phyloP scores from a whole-genome alignment of 1,139 yeast species.

The Magnusiomyces paraingens region DNA sequence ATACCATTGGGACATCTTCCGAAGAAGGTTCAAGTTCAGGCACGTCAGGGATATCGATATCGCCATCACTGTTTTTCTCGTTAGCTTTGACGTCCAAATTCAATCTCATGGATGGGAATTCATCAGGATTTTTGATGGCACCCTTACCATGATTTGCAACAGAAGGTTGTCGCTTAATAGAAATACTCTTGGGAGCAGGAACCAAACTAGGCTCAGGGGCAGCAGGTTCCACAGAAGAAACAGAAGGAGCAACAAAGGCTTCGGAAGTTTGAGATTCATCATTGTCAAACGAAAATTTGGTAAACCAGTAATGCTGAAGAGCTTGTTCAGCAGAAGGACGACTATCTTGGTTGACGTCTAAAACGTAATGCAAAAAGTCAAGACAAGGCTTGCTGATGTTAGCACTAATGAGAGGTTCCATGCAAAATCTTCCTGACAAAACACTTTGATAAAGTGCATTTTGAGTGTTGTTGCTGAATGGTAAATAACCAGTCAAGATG shows the following conservation, averaged over 20 bases:
- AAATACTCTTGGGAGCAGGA: background rate
- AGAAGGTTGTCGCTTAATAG: conserved; percentile 4
- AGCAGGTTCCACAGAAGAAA: background rate
- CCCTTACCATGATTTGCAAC: background rate
- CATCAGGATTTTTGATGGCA: conserved; percentile 7
- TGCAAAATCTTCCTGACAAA: conserved; percentile 70
- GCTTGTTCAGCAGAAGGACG: conserved; percentile 72
- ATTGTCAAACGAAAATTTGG: background rate
- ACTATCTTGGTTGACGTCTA: conserved; percentile 66
- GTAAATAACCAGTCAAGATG: conserved; percentile 81
- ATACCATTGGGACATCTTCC: conserved; percentile 1
- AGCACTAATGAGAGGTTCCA: conserved; percentile 64
- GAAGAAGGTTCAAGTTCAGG: conserved; percentile 4
- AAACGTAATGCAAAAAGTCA: conserved; percentile 58
- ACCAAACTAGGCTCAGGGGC: background rate
- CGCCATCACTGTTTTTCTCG: background rate
- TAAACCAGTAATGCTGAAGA: conserved; percentile 63
- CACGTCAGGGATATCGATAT: conserved; percentile 3
- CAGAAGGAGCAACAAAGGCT: background rate
- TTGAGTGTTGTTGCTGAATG: conserved; percentile 89
- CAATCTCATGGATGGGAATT: background rate
- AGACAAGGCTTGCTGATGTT: conserved; percentile 58
- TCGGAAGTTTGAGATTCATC: background rate
- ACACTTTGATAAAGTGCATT: conserved; percentile 75
- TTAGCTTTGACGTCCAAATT: background rate